Percentiles rank a stretch among this genome's conserved stretches.
Conservation (phyloP, 139 green algal species). For the Diplosphaera chodatii region DNA sequence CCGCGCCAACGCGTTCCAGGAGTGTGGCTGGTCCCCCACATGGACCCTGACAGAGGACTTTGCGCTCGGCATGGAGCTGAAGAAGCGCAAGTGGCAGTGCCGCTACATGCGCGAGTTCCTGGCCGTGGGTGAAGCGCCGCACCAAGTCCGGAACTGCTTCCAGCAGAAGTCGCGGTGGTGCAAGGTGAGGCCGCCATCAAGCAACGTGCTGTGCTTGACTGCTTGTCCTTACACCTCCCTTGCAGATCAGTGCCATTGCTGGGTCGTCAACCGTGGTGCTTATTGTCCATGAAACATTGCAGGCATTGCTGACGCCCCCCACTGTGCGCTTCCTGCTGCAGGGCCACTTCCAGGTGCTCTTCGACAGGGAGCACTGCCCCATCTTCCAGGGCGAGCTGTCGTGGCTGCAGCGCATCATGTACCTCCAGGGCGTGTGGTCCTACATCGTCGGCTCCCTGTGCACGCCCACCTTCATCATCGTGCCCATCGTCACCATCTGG, state of each 20-base stretch:
- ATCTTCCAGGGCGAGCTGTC: conserved; percentile 25
- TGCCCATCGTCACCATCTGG: conserved; percentile 39
- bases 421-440: conserved; percentile 29
- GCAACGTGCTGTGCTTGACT: too few relatives aligned
- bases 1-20: conserved; percentile 38
- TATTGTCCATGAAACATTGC: too few relatives aligned
- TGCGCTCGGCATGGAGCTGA: conserved; percentile 61
- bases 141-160: conserved; percentile 77
- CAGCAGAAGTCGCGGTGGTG: conserved; percentile 75
- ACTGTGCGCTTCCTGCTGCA: conserved; percentile 1
- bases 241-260: too few relatives aligned
- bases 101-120: conserved; percentile 71
- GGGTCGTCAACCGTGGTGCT: too few relatives aligned
- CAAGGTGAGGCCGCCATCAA: conserved; percentile 58
- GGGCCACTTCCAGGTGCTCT: conserved; percentile 29
- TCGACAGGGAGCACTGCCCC: conserved; percentile 27
- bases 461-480: conserved; percentile 28
- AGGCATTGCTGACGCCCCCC: too few relatives aligned
- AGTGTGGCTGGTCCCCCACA: conserved; percentile 59
- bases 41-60: conserved; percentile 71
- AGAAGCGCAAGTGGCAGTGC: conserved; percentile 31
- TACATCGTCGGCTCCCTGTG: conserved; percentile 32
- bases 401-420: conserved; percentile 27
- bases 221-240: too few relatives aligned
- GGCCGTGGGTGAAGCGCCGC: conserved; percentile 66